A percentile compares a stretch with the other conserved stretches of the same genome.
Evolutionary conservation across 2,329 filamentous ascomycete genomes (phyloP).

Genomic region (Teratosphaeriaceae sp.): DNA sequence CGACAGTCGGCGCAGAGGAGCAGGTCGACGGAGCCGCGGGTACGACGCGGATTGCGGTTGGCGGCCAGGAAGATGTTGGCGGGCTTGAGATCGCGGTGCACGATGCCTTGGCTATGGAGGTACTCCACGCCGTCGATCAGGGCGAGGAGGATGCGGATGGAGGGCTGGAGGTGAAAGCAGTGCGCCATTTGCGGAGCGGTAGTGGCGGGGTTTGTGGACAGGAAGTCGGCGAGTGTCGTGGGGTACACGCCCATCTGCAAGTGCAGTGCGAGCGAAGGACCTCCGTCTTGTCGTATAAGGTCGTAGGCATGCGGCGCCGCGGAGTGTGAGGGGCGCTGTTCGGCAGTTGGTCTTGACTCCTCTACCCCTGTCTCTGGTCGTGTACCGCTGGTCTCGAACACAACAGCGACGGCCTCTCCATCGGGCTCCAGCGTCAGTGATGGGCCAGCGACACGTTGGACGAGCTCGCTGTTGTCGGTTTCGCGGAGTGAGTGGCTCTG

Average conservation of each 20-base stretch:
- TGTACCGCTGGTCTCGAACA: constrained; percentile 38
- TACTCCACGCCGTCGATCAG: constrained; percentile 60
- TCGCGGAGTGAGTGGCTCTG: neutral
- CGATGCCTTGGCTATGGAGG: constrained; percentile 53
- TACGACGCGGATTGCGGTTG: constrained; percentile 23
- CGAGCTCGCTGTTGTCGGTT: constrained; percentile 22
- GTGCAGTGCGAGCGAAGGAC: constrained; percentile 46
- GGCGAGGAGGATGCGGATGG: constrained; percentile 50
- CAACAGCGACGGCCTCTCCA: constrained; percentile 30
- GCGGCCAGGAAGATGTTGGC: constrained; percentile 59
- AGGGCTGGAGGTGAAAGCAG: constrained; percentile 56
- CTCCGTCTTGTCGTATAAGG: constrained; percentile 2
- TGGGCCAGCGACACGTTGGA: too few relatives aligned
- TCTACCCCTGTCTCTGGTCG: too few relatives aligned
- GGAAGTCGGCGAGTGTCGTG: constrained; percentile 53
- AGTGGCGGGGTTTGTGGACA: constrained; percentile 34
- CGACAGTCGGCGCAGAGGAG: constrained; percentile 42
- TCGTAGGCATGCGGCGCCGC: neutral
- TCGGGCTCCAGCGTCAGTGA: too few relatives aligned
- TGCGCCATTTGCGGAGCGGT: constrained; percentile 36
- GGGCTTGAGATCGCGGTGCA: constrained; percentile 63
- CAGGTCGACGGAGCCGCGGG: constrained; percentile 39
- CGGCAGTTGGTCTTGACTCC: neutral
- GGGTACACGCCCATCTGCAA: constrained; percentile 64
- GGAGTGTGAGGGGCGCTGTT: too few relatives aligned